A percentile compares a stretch with the other conserved stretches of the same genome.
Conservation (phyloP, 768 basidiomycete genomes). For the Mrakia gelida region DNA sequence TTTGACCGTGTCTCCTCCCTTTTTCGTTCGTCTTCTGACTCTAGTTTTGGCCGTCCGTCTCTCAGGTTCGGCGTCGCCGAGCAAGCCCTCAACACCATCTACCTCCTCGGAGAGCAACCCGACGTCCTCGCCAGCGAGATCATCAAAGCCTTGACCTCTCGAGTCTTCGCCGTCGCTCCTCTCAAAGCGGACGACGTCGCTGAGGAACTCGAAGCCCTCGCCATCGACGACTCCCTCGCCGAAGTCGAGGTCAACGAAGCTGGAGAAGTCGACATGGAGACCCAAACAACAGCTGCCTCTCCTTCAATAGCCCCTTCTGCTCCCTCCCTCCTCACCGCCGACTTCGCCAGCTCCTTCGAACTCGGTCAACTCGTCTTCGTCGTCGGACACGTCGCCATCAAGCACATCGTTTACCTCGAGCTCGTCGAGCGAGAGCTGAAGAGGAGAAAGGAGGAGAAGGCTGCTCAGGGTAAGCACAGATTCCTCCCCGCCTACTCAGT, state of each 20-base stretch:
- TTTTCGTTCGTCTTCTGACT: neutral
- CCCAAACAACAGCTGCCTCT: neutral
- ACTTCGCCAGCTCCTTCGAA: constrained; percentile 75
- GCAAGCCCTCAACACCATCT: constrained; percentile 93
- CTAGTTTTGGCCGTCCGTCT: neutral
- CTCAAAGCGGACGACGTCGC: constrained; percentile 29
- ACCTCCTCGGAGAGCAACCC: constrained; percentile 88
- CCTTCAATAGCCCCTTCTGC: neutral
- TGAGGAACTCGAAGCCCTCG: constrained; percentile 23
- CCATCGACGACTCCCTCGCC: constrained; percentile 3
- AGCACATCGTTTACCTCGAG: constrained; percentile 94
- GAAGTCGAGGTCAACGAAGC: neutral
- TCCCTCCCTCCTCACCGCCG: constrained; percentile 6
- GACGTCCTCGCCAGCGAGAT: constrained; percentile 74
- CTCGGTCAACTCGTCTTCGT: constrained; percentile 91
- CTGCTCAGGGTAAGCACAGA: constrained; percentile 58
- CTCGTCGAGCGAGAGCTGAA: constrained; percentile 95
- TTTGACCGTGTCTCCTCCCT: neutral
- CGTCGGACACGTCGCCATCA: constrained; percentile 94
- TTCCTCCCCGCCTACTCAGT: neutral
- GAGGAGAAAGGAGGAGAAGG: constrained; percentile 79
- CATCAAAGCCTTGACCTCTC: constrained; percentile 71
- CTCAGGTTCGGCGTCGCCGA: constrained; percentile 81
- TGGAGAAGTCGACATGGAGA: constrained; percentile 4
- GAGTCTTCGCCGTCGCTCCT: constrained; percentile 54